phyloP scores from a whole-genome alignment of 495 filamentous ascomycete genomes.

The Trypethelium eluteriae region DNA sequence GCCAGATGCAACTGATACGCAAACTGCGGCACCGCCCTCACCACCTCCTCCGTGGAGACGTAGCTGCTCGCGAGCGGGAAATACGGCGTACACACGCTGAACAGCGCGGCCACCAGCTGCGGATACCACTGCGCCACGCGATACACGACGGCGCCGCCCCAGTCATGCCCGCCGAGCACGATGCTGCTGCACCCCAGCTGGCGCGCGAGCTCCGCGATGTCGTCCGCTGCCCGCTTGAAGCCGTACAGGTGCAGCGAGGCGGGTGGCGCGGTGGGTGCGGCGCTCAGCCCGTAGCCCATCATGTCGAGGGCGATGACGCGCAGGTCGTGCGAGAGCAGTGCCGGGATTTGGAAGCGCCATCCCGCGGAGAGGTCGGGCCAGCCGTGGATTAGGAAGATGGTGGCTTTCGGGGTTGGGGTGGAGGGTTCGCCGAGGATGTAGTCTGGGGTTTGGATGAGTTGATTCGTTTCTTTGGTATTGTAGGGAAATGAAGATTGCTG shows the following conservation, averaged over 20 bases:
- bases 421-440: constrained; percentile 24
- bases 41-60: constrained; percentile 47
- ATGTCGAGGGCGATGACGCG: constrained; percentile 71
- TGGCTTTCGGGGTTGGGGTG: constrained; percentile 14
- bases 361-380: constrained; percentile 62
- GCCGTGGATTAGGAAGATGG: constrained; percentile 46
- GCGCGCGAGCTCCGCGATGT: constrained; percentile 57
- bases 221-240: constrained; percentile 59
- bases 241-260: constrained; percentile 50
- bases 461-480: no score
- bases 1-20: constrained; percentile 75
- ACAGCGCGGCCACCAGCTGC: constrained; percentile 59
- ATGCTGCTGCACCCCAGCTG: constrained; percentile 52
- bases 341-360: constrained; percentile 80
- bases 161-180: constrained; percentile 80
- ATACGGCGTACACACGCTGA: constrained; percentile 75
- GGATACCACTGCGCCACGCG: constrained; percentile 66
- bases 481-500: no score
- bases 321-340: constrained; percentile 58
- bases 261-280: constrained; percentile 18
- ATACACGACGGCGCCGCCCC: constrained; percentile 55
- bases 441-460: constrained; percentile 11
- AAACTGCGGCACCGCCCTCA: constrained; percentile 59
- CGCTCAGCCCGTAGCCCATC: constrained; percentile 73
- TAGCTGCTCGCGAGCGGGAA: constrained; percentile 43